phyloP scores from a whole-genome alignment of 306 rosid species.

The Citrullus amarus region DNA sequence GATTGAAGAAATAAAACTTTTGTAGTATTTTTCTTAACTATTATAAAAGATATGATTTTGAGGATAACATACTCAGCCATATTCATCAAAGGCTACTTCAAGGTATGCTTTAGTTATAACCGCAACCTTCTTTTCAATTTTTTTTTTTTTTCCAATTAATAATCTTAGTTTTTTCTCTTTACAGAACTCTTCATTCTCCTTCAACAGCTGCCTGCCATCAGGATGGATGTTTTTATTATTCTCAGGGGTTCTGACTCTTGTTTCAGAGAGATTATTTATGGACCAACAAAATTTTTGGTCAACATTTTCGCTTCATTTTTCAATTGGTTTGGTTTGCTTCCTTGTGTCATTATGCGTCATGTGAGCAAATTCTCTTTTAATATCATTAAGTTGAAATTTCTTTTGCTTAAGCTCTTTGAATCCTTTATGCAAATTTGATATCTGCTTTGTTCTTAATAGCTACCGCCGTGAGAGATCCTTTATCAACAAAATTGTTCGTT shows the following conservation, averaged over 20 bases:
- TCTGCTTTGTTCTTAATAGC: slow-evolving; percentile 20
- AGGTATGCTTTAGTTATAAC: slow-evolving; percentile 38
- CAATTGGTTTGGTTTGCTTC: slow-evolving; percentile 67
- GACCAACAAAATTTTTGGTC: slow-evolving; percentile 62
- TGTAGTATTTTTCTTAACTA: slow-evolving; percentile 38
- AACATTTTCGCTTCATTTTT: slow-evolving; percentile 52
- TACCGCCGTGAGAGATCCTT: slow-evolving; percentile 58
- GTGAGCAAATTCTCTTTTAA: slow-evolving; percentile 19
- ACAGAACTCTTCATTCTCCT: slow-evolving; percentile 73
- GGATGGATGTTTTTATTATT: slow-evolving; percentile 61
- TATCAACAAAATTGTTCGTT: slow-evolving; percentile 48
- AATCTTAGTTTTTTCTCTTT: not conserved
- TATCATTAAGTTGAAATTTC: not conserved
- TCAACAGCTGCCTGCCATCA: slow-evolving; percentile 64
- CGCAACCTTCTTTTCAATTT: not conserved
- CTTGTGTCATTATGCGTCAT: slow-evolving; percentile 50
- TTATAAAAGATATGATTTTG: slow-evolving; percentile 60
- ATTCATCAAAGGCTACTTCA: slow-evolving; percentile 64
- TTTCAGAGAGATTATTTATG: slow-evolving; percentile 70
- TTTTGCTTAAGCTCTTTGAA: not conserved
- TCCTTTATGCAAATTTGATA: not conserved
- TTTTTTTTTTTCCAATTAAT: not conserved
- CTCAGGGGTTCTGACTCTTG: slow-evolving; percentile 49
- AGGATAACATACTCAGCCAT: slow-evolving; percentile 64
- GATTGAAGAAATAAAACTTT: not conserved